phyloP scores from a whole-genome alignment of 768 basidiomycete species.

The Hemileccinum impolitum region DNA sequence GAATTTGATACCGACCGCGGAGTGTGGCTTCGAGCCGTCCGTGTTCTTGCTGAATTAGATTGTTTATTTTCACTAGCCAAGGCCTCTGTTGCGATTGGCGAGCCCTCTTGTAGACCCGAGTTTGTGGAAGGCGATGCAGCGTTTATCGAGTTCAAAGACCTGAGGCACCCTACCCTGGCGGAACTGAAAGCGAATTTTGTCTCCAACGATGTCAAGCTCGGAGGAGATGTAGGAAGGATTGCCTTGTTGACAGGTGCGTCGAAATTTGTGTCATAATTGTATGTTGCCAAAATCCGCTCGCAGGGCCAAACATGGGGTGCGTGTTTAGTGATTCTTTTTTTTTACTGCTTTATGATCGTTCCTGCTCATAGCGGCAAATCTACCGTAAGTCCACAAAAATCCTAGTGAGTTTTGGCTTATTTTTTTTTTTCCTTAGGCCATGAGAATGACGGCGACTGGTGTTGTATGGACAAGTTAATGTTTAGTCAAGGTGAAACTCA shows the following conservation, averaged over 20 bases:
- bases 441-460: slow-evolving; percentile 96
- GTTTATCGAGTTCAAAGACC: slow-evolving; percentile 80
- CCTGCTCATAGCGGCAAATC: slow-evolving; percentile 62
- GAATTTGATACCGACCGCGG: slow-evolving; percentile 82
- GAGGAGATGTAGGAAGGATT: slow-evolving; percentile 70
- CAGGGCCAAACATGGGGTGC: slow-evolving; percentile 88
- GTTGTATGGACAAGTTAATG: slow-evolving; percentile 49
- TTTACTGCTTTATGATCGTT: not conserved
- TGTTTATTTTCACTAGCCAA: slow-evolving; percentile 91
- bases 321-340: slow-evolving; percentile 22
- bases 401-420: not conserved
- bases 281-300: not conserved
- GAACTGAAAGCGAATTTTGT: slow-evolving; percentile 81
- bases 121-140: slow-evolving; percentile 80
- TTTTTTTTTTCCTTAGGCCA: slow-evolving; percentile 42
- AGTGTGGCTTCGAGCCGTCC: slow-evolving; percentile 78
- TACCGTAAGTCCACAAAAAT: slow-evolving; percentile 42
- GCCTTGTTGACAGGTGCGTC: slow-evolving; percentile 79
- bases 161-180: slow-evolving; percentile 82
- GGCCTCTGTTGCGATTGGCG: slow-evolving; percentile 83
- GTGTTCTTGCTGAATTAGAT: slow-evolving; percentile 92
- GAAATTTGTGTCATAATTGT: not conserved
- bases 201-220: slow-evolving; percentile 88
- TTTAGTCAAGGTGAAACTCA: slow-evolving; percentile 2
- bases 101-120: slow-evolving; percentile 90